Evolutionary conservation across 208 protist species (phyloP).

Genomic region (Giardia muris): DNA sequence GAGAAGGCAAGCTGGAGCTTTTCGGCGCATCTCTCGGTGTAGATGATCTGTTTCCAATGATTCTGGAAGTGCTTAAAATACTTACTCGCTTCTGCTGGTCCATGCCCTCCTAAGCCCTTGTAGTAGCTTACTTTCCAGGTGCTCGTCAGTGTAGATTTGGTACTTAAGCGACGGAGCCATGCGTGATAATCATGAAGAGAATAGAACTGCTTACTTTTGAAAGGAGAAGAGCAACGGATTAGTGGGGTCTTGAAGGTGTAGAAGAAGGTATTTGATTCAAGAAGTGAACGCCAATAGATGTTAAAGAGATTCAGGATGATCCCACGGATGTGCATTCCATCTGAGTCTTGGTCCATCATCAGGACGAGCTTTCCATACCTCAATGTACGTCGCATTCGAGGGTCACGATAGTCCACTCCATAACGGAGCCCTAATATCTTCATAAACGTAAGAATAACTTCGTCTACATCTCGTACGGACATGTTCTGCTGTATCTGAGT

Average conservation of each 20-base stretch:
- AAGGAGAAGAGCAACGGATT: slow-evolving; percentile 64
- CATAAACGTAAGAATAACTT: slow-evolving; percentile 64
- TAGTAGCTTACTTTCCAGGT: slow-evolving; percentile 97
- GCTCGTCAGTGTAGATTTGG: slow-evolving; percentile 52
- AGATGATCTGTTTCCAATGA: slow-evolving; percentile 84
- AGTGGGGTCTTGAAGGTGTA: slow-evolving; percentile 99
- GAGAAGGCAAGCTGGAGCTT: slow-evolving; percentile 89
- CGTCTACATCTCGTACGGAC: too few species aligned
- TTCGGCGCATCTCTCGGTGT: slow-evolving; percentile 61
- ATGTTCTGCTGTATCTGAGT: slow-evolving; percentile 84
- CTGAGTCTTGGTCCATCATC: slow-evolving; percentile 99
- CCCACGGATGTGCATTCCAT: slow-evolving; percentile 99
- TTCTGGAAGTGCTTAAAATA: slow-evolving; percentile 88
- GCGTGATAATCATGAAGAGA: slow-evolving; percentile 92
- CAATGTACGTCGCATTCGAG: slow-evolving; percentile 52
- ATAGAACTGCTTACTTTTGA: slow-evolving; percentile 52
- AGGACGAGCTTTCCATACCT: slow-evolving; percentile 99
- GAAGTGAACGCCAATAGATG: slow-evolving; percentile 85
- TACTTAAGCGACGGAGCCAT: slow-evolving; percentile 83
- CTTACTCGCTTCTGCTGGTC: slow-evolving; percentile 81
- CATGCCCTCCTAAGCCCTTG: slow-evolving; percentile 48
- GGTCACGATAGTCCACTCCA: slow-evolving; percentile 62
- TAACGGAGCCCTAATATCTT: slow-evolving; percentile 64
- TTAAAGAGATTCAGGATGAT: slow-evolving; percentile 99
- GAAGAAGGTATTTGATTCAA: slow-evolving; percentile 85